Evolutionary conservation across 306 rosid genomes (phyloP).

Genomic region (Dryas octopetala): DNA sequence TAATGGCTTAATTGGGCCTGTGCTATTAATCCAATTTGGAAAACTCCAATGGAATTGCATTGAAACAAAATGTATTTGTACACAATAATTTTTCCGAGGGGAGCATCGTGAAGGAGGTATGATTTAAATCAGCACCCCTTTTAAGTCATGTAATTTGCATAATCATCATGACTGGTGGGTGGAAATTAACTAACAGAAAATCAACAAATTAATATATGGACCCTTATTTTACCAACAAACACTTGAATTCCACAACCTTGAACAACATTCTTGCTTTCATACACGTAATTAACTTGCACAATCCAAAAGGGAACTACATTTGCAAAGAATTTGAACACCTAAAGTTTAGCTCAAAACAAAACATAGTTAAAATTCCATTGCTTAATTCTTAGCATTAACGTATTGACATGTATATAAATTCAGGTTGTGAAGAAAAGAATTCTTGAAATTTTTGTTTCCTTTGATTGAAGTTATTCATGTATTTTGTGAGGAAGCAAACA

Average conservation of each 20-base stretch:
- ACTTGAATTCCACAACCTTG: neutral
- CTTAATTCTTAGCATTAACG: neutral
- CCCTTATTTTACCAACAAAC: no score
- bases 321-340: no score
- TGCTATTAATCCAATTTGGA: neutral
- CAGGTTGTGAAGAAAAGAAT: neutral
- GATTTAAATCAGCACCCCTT: no score
- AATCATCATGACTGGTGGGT: no score
- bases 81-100: no score
- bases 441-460: neutral
- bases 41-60: neutral
- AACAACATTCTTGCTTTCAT: neutral
- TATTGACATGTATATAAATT: no score
- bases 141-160: no score
- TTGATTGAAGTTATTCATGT: neutral
- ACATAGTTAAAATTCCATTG: neutral
- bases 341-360: neutral
- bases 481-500: constrained; percentile 2
- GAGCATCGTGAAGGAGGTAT: no score
- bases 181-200: no score
- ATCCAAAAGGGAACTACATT: neutral
- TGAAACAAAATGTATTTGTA: neutral
- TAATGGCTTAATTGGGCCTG: neutral
- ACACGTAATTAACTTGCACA: neutral
- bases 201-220: no score